Percentiles rank a stretch among this genome's conserved stretches.
Conservation (phyloP, 345 rosid species). For the Cardamine chenopodiifolia region DNA sequence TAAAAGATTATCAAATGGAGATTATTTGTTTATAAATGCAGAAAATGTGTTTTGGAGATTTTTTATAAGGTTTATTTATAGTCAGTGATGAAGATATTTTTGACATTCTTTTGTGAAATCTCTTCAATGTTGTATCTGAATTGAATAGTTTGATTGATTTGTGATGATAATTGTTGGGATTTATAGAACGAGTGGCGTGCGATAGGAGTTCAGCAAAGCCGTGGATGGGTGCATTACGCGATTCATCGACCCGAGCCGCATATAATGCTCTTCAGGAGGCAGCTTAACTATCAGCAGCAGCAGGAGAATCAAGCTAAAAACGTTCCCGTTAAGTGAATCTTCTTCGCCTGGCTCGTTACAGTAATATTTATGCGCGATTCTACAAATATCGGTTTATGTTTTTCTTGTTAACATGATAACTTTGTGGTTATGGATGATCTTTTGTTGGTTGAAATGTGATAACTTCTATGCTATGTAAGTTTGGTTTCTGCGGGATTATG, state of each 20-base stretch:
- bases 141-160: background rate
- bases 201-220: conserved; percentile 94
- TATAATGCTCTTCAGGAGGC: conserved; percentile 94
- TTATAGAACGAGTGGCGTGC: conserved; percentile 91
- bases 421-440: background rate
- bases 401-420: conserved; percentile 18
- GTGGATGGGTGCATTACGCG: conserved; percentile 98
- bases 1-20: background rate
- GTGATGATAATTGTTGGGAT: background rate
- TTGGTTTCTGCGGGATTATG: background rate
- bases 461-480: background rate
- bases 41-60: too few species aligned
- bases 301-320: conserved; percentile 71
- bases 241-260: conserved; percentile 98
- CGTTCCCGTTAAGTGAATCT: conserved; percentile 53
- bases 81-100: background rate
- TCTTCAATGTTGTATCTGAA: background rate
- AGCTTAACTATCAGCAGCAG: conserved; percentile 86
- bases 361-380: background rate
- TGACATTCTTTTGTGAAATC: background rate
- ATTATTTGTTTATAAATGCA: background rate
- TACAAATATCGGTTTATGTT: conserved; percentile 1
- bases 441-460: background rate
- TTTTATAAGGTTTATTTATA: background rate
- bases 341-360: background rate